Conservation (phyloP, 768 basidiomycete genomes). For the Wakefieldia striispora region DNA sequence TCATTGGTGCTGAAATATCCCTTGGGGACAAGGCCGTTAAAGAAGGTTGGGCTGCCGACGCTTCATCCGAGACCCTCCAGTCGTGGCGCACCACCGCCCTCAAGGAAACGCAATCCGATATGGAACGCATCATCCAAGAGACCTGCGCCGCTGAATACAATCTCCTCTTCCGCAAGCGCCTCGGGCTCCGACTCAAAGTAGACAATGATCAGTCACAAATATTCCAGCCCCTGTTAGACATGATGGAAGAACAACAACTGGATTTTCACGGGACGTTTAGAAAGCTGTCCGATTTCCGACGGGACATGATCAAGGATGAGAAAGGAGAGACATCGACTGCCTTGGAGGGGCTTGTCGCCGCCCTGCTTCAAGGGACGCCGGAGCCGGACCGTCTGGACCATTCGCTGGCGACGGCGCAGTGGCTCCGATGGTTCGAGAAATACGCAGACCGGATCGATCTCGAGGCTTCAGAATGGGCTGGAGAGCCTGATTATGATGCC, state of each 20-base stretch:
- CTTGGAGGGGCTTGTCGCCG: constrained; percentile 42
- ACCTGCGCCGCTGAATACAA: constrained; percentile 65
- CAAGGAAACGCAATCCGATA: constrained; percentile 51
- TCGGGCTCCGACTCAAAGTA: constrained; percentile 64
- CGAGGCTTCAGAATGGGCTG: constrained; percentile 48
- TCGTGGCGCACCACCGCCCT: constrained; percentile 61
- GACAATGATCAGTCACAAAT: constrained; percentile 58
- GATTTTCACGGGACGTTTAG: constrained; percentile 92
- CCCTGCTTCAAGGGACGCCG: constrained; percentile 47
- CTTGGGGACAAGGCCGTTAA: constrained; percentile 44
- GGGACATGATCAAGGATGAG: constrained; percentile 30
- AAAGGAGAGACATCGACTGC: constrained; percentile 6
- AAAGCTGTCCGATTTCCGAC: constrained; percentile 59
- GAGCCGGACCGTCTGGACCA: constrained; percentile 45
- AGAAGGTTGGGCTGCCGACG: constrained; percentile 63
- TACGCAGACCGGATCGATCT: constrained; percentile 59
- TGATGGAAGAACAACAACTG: constrained; percentile 71
- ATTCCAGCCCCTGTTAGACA: constrained; percentile 65
- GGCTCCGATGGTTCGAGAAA: constrained; percentile 60
- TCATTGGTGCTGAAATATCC: constrained; percentile 81
- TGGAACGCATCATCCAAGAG: constrained; percentile 60
- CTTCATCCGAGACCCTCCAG: constrained; percentile 49
- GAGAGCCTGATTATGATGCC: constrained; percentile 38
- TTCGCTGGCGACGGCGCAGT: constrained; percentile 47
- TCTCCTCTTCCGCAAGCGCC: constrained; percentile 72